These are phyloP conservation scores for Rosa rugosa DNA, from an alignment of 306 rosid species.

Conservation along the genomic window DNA sequence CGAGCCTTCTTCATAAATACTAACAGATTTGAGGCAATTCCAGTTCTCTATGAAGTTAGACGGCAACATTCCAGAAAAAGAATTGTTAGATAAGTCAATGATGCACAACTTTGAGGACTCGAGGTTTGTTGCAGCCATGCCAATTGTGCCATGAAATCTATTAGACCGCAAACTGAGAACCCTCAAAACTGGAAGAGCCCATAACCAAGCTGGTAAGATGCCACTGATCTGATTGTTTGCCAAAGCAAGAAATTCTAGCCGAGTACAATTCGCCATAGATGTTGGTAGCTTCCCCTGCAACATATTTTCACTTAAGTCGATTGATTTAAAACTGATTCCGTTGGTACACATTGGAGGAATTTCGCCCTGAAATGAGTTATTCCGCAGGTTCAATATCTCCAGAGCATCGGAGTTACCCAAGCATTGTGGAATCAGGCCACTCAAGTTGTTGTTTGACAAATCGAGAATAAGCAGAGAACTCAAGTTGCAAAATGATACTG, in stretches of 20 bases:
- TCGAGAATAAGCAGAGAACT: background rate
- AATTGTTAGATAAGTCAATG: conserved; percentile 17
- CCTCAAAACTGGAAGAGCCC: conserved; percentile 6
- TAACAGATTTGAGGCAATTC: background rate
- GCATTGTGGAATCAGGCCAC: background rate
- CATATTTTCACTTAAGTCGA: conserved; percentile 14
- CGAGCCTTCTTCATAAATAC: background rate
- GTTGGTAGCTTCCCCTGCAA: conserved; percentile 11
- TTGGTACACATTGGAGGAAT: background rate
- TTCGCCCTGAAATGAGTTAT: background rate
- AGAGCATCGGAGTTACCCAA: background rate
- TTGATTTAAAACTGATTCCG: too few relatives aligned
- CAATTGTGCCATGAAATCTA: conserved; percentile 17
- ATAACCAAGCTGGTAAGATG: conserved; percentile 37
- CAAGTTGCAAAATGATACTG: background rate
- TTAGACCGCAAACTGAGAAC: conserved; percentile 10
- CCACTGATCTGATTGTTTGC: conserved; percentile 4
- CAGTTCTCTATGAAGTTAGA: background rate
- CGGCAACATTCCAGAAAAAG: background rate
- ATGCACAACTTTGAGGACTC: conserved; percentile 2
- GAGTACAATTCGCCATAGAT: conserved; percentile 12
- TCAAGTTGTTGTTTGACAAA: background rate
- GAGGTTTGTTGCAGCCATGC: background rate
- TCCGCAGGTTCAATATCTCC: background rate
- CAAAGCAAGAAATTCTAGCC: background rate